Evolutionary conservation across 257 asterid species (phyloP), one percentile per base, ranked within the genome.

Genomic region (Orobanche coerulescens): DNA sequence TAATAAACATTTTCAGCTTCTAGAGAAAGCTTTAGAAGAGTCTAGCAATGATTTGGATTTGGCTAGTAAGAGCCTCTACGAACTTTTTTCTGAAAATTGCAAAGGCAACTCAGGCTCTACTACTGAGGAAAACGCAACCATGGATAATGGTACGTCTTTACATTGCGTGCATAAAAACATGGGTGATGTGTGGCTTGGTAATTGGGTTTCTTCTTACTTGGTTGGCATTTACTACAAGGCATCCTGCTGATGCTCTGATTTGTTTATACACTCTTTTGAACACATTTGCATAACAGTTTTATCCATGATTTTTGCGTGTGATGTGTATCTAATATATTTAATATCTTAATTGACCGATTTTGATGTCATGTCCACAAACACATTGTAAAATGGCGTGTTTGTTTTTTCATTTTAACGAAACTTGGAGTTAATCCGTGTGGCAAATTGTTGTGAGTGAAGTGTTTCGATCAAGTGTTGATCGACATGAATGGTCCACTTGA

Each of bases 11-110:
- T 63, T 69, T 72, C 81, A 88, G 96, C 51, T 81, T 70, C 82
- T 85, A 54, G 88, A 75, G 79, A 76, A 74, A 70, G 81, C 81
- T 44, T 56, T 84, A 55, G 80, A 72, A 47, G 85, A 83, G 71
- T 79, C 85, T 18, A 77, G 79, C 52, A 42, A 73, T 60, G 83
- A 83, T 68, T 26, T 88, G 71, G 84, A 78, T 55, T 62, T 79
- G 65, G 84, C 96, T 22, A 66, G 70, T 56, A 72, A 71, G 74
- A 76, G 72, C 69, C 69, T 88, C 71, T 69, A 78, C 14, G 84
- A 66, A 65, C 81, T 82, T 75, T 75, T 67, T 26, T 71, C 67
- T 50, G 77, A 62, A 42, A 61, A 67, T 69, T 60, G 61, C 9
- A 72, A 69, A 36, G 81, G 72, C 57, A 52, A 65, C 65, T 48